Evolutionary conservation across 768 basidiomycete species (phyloP), one percentile per base, ranked within the genome.

Genomic region (Mycena latifolia): DNA sequence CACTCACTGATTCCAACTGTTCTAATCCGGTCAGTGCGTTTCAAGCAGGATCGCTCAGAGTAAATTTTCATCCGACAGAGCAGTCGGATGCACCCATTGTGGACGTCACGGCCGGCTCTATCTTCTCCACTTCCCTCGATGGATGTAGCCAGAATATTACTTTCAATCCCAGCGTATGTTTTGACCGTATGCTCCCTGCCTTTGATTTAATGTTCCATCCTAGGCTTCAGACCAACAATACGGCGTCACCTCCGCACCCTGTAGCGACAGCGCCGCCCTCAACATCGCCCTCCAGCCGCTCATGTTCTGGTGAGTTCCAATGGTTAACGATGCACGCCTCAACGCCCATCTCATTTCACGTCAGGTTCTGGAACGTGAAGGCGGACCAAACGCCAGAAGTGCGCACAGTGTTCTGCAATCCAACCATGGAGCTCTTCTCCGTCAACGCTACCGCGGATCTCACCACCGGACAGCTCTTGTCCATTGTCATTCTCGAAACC

Each of bases 231-330:
- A 67, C 5, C 71, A 76, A 41, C 84, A 83, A 69, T 85, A 78
- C 60, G 77, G 73, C 60, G 84, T 82, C 6, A 17, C 69, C 7
- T 71, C 77, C 17, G 64, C 55, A 17, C 70, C 75, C 18, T 77
- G 72, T 53, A 82, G 81, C 29, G 69, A 72, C 31, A 62, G 70
- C 25, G 29, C 71, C 2, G 46, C 45, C 24, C 52, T 75, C 22
- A 71, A 74, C 43, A 55, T 75, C 22, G 66, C 70, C 25, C 81
- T 82, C 63, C 76, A 77, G 45, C 85, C 85, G 0, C 82, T 85
- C 37, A 72, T 86, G 41, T 86, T 86, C 64, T 86, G 85, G 84
- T 56, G 29, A 31, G 66, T n/a, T n/a, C n/a, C n/a, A n/a, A n/a
- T 35, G 12, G 5, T 5, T 18, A 10, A 17, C 5, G 18, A 5